These are phyloP conservation scores for Daldinia vernicosa DNA, from an alignment of 495 filamentous ascomycete species.

Conservation along the genomic window DNA sequence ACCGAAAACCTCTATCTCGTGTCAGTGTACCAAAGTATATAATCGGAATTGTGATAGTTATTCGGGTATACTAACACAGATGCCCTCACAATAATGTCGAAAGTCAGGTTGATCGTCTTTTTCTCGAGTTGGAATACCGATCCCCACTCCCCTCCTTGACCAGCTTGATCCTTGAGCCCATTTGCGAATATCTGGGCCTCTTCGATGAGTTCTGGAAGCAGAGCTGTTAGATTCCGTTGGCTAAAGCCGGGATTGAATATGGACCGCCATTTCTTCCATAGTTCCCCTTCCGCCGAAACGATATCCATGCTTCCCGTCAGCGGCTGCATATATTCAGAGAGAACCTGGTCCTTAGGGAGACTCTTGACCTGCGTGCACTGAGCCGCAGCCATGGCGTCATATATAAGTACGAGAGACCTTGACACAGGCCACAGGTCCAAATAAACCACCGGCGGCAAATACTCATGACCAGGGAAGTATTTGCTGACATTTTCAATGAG, in stretches of 20 bases:
- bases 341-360: slow-evolving; percentile 28
- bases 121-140: slow-evolving; percentile 49
- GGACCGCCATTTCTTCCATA: slow-evolving; percentile 52
- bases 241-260: slow-evolving; percentile 55
- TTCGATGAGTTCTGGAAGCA: slow-evolving; percentile 53
- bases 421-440: slow-evolving; percentile 58
- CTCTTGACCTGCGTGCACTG: slow-evolving; percentile 43
- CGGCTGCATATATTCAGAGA: slow-evolving; percentile 34
- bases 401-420: slow-evolving; percentile 44
- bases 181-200: slow-evolving; percentile 48
- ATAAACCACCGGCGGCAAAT: slow-evolving; percentile 50
- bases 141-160: slow-evolving; percentile 37
- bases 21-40: slow-evolving; percentile 17
- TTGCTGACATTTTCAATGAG: slow-evolving; percentile 36
- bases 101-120: slow-evolving; percentile 47
- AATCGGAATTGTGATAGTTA: neutral
- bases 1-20: slow-evolving; percentile 37
- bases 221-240: slow-evolving; percentile 47
- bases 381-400: slow-evolving; percentile 49
- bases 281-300: slow-evolving; percentile 44
- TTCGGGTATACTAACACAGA: slow-evolving; percentile 38
- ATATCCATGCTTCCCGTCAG: slow-evolving; percentile 47
- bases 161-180: slow-evolving; percentile 42
- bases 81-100: slow-evolving; percentile 51
- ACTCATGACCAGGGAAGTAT: slow-evolving; percentile 43